Evolutionary conservation across 1,139 yeast species (phyloP).

Genomic region (Wickerhamomyces sp.): DNA sequence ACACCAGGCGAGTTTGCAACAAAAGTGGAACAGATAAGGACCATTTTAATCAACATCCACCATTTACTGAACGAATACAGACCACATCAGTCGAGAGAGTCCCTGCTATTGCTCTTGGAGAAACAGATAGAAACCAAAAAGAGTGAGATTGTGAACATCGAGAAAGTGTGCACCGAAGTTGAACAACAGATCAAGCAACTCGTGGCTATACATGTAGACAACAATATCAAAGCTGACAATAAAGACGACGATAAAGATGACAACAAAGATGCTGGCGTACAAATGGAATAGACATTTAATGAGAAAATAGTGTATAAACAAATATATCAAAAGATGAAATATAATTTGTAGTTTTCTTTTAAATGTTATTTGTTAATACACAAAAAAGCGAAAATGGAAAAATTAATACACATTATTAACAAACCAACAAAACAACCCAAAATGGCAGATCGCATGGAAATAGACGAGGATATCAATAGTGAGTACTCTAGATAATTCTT

Average conservation of each 20-base stretch:
- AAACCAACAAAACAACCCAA: neutral
- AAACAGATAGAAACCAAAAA: slow-evolving; percentile 55
- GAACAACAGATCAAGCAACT: slow-evolving; percentile 34
- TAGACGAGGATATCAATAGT: slow-evolving; percentile 17
- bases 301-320: too few relatives aligned
- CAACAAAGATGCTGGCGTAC: neutral
- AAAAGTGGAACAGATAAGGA: slow-evolving; percentile 67
- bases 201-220: slow-evolving; percentile 21
- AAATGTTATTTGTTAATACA: too few relatives aligned
- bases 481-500: neutral
- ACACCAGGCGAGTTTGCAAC: slow-evolving; percentile 63
- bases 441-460: slow-evolving; percentile 31
- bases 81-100: slow-evolving; percentile 86
- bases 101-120: slow-evolving; percentile 64
- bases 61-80: slow-evolving; percentile 80
- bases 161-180: slow-evolving; percentile 41
- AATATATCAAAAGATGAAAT: too few relatives aligned
- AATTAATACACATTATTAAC: neutral
- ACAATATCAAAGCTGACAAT: slow-evolving; percentile 4
- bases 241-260: slow-evolving; percentile 3
- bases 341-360: too few relatives aligned
- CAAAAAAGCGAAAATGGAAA: neutral
- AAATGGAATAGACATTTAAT: slow-evolving; percentile 2
- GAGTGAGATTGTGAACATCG: slow-evolving; percentile 48
- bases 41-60: slow-evolving; percentile 77